Percentiles rank a stretch among this genome's conserved stretches.
Conservation (phyloP, 2,329 filamentous ascomycete genomes). For the Fusarium sp. region DNA sequence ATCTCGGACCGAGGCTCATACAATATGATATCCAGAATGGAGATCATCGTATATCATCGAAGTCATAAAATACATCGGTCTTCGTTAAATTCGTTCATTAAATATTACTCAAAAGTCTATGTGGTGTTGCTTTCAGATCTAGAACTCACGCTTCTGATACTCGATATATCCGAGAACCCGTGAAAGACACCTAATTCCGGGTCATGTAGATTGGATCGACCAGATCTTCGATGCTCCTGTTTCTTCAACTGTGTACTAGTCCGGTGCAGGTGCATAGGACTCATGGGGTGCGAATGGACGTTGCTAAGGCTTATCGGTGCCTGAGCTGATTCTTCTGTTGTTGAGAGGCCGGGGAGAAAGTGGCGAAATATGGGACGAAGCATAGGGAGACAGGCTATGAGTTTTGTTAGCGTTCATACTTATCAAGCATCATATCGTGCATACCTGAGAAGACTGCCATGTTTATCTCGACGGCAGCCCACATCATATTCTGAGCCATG, state of each 20-base stretch:
- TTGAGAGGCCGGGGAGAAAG: background rate
- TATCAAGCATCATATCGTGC: too few relatives aligned
- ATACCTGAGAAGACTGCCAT: conserved; percentile 39
- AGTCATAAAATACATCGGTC: rapidly evolving
- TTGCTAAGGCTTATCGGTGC: background rate
- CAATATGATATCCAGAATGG: background rate
- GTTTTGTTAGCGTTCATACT: too few relatives aligned
- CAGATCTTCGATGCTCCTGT: conserved; percentile 5
- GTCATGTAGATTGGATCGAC: background rate
- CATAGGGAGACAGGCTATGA: conserved; percentile 21
- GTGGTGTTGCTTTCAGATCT: background rate
- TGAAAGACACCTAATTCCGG: conserved; percentile 7
- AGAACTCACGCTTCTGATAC: conserved; percentile 5
- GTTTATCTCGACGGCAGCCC: conserved; percentile 36
- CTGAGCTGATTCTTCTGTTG: background rate
- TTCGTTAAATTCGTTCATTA: background rate
- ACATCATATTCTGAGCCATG: conserved; percentile 27
- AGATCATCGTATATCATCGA: background rate
- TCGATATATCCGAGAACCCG: conserved; percentile 19
- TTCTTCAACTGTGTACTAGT: background rate
- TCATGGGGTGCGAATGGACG: background rate
- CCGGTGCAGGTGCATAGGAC: background rate
- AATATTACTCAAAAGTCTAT: background rate
- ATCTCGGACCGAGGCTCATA: background rate
- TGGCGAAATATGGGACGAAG: conserved; percentile 20